Evolutionary conservation across 495 filamentous ascomycete species (phyloP).

Genomic region (Wilcoxina mikolae): DNA sequence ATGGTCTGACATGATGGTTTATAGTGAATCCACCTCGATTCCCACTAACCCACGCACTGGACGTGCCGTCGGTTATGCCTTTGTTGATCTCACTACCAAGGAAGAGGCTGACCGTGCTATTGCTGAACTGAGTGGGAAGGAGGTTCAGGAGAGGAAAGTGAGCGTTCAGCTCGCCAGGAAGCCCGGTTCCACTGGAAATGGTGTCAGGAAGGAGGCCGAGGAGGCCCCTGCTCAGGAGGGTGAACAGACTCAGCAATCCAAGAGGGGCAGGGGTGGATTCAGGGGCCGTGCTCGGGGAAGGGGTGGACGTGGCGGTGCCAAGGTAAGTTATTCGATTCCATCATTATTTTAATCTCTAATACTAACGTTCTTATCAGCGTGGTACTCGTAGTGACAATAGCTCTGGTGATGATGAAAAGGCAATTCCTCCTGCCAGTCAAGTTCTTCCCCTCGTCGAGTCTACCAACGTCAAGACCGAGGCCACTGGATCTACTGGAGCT

Average conservation of each 20-base stretch:
- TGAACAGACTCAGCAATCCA: conserved; percentile 15
- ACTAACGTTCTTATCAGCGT: conserved; percentile 20
- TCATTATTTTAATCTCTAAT: background rate
- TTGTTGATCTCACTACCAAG: conserved; percentile 91
- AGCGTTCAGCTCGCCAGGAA: conserved; percentile 97
- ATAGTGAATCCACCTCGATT: conserved; percentile 92
- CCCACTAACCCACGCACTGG: conserved; percentile 97
- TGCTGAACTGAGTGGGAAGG: conserved; percentile 82
- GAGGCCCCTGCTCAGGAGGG: conserved; percentile 32
- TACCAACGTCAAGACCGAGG: conserved; percentile 44
- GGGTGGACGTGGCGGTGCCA: conserved; percentile 58
- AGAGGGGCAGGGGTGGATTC: conserved; percentile 34
- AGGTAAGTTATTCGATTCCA: conserved; percentile 40
- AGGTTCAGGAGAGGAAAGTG: conserved; percentile 94
- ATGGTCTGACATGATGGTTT: conserved; percentile 13
- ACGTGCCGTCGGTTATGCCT: conserved; percentile 96
- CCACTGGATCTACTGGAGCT: conserved; percentile 37
- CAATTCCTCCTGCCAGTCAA: conserved; percentile 37
- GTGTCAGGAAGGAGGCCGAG: conserved; percentile 35
- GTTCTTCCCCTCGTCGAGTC: conserved; percentile 43
- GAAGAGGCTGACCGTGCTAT: conserved; percentile 90
- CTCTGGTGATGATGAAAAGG: conserved; percentile 27
- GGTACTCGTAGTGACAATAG: conserved; percentile 26
- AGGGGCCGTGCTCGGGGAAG: conserved; percentile 58
- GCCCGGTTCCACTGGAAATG: conserved; percentile 66